Percentiles rank a stretch among this genome's conserved stretches.
Evolutionary conservation across 2,329 filamentous ascomycete species (phyloP).

Genomic region (Colletotrichum sp.): DNA sequence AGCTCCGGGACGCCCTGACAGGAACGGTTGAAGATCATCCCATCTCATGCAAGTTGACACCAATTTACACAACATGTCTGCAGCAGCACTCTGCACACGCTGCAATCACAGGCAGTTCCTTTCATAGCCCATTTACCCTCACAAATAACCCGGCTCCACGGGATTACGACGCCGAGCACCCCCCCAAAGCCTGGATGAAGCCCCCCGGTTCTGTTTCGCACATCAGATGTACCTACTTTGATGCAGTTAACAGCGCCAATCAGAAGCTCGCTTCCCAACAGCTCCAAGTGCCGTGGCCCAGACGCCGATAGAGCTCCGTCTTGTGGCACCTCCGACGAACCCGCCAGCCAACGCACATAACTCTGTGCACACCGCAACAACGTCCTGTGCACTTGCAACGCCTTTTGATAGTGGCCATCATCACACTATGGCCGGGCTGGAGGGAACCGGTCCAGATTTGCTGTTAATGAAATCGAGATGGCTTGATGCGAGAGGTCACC

Average conservation of each 20-base stretch:
- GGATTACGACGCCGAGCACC: background rate
- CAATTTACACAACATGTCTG: background rate
- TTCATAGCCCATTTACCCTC: background rate
- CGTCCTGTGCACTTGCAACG: background rate
- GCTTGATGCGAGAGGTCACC: slow-evolving; percentile 1
- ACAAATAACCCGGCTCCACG: background rate
- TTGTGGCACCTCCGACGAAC: background rate
- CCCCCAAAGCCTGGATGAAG: background rate
- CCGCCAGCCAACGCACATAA: background rate
- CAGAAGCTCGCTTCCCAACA: background rate
- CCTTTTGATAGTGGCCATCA: background rate
- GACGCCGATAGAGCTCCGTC: background rate
- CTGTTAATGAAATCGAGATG: background rate
- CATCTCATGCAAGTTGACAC: background rate
- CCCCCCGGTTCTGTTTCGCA: slow-evolving; percentile 1
- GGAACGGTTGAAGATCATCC: background rate
- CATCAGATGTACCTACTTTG: background rate
- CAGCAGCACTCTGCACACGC: background rate
- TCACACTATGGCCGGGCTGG: background rate
- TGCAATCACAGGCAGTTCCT: background rate
- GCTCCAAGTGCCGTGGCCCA: background rate
- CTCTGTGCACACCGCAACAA: background rate
- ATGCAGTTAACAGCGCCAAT: slow-evolving; percentile 16
- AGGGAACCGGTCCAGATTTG: background rate
- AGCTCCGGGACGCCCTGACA: background rate